Evolutionary conservation across 345 rosid genomes (phyloP).

Genomic region (Pistacia atlantica): DNA sequence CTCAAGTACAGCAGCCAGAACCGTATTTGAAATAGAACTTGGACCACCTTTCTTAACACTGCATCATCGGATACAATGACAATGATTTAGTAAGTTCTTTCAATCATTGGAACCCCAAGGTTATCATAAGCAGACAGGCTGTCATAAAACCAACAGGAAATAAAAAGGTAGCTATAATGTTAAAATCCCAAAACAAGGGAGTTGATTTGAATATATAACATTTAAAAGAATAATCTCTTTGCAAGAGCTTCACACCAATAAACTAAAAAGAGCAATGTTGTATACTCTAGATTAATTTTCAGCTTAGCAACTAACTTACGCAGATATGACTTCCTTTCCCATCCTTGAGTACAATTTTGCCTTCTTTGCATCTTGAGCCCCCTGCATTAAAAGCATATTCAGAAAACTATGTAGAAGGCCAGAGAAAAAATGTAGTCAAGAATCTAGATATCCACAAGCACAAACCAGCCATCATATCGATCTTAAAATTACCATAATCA

Average conservation of each 20-base stretch:
- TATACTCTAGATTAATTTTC: no score
- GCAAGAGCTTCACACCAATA: neutral
- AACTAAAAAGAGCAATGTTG: neutral
- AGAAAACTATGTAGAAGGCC: conserved; percentile 17
- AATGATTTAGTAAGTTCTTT: neutral
- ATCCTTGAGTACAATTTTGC: conserved; percentile 71
- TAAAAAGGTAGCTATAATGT: neutral
- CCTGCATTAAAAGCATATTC: conserved; percentile 46
- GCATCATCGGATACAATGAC: conserved; percentile 25
- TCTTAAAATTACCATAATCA: neutral
- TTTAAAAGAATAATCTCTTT: neutral
- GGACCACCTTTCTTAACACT: conserved; percentile 93
- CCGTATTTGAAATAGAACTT: conserved; percentile 70
- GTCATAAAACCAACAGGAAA: neutral
- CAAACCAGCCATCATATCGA: conserved; percentile 12
- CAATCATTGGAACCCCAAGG: neutral
- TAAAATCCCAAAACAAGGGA: neutral
- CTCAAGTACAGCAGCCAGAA: conserved; percentile 77
- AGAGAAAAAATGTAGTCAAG: neutral
- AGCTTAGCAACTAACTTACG: conserved; percentile 53
- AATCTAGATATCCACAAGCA: conserved; percentile 8
- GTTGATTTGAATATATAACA: neutral
- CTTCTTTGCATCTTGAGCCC: conserved; percentile 88
- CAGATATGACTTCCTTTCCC: conserved; percentile 92
- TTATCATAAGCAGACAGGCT: neutral